Evolutionary conservation across 2,329 filamentous ascomycete genomes (phyloP).

Genomic region (Curvularia hawaiiensis): DNA sequence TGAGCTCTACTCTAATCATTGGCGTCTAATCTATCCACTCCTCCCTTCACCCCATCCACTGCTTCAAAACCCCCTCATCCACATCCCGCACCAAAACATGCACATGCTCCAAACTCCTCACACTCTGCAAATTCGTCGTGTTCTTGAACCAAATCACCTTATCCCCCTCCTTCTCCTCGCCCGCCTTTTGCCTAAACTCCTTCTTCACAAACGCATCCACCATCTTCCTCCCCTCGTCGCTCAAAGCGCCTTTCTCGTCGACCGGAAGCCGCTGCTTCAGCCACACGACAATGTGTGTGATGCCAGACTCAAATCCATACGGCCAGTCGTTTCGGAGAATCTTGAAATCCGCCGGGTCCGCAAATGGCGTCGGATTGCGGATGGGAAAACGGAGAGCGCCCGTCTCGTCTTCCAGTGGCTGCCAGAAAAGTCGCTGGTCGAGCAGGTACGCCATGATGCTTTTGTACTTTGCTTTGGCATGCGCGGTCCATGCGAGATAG

Average conservation of each 20-base stretch:
- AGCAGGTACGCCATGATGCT: constrained; percentile 63
- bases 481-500: constrained; percentile 64
- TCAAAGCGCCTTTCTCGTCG: constrained; percentile 40
- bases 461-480: constrained; percentile 61
- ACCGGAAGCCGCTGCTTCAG: constrained; percentile 44
- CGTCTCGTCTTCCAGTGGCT: constrained; percentile 19
- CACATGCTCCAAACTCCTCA: constrained; percentile 71
- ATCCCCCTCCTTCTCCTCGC: constrained; percentile 47
- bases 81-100: constrained; percentile 75
- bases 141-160: constrained; percentile 70
- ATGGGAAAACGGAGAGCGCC: constrained; percentile 47
- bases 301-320: constrained; percentile 61
- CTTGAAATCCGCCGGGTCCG: constrained; percentile 58
- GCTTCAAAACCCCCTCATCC: constrained; percentile 57
- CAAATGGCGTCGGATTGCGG: constrained; percentile 58
- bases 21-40: background rate
- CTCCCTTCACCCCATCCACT: constrained; percentile 13
- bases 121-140: constrained; percentile 64
- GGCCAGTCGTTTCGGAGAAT: constrained; percentile 68
- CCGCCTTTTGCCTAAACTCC: constrained; percentile 53
- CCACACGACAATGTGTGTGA: constrained; percentile 64
- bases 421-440: constrained; percentile 60
- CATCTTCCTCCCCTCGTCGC: constrained; percentile 28
- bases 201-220: constrained; percentile 42
- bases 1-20: background rate